Percentiles rank a stretch among this genome's conserved stretches.
Evolutionary conservation across 257 asterid genomes (phyloP).

Genomic region (Nicotiana undulata): DNA sequence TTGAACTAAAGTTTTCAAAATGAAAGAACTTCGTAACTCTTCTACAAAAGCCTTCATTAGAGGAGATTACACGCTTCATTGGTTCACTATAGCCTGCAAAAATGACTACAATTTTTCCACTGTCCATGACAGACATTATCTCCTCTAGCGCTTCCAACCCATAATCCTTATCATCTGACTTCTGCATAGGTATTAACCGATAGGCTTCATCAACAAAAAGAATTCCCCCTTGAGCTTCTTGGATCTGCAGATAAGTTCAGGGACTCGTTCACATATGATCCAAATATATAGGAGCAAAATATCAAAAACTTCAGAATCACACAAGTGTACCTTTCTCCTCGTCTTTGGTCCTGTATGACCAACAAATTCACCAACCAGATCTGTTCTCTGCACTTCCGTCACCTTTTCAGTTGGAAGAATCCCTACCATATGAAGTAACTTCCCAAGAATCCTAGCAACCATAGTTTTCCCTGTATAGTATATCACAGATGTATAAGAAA

Average conservation of each 20-base stretch:
- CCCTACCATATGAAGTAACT: constrained; percentile 71
- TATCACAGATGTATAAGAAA: background rate
- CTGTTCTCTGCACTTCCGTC: constrained; percentile 88
- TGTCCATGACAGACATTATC: constrained; percentile 92
- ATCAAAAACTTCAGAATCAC: background rate
- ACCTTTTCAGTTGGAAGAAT: constrained; percentile 68
- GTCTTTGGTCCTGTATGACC: constrained; percentile 83
- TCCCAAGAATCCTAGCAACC: constrained; percentile 78
- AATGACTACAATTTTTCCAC: constrained; percentile 72
- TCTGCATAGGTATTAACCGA: constrained; percentile 72
- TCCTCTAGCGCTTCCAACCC: constrained; percentile 88
- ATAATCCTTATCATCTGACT: constrained; percentile 62
- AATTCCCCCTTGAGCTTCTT: constrained; percentile 90
- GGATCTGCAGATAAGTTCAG: constrained; percentile 34
- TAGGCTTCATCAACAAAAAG: constrained; percentile 90
- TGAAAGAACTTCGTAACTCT: constrained; percentile 81
- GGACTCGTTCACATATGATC: background rate
- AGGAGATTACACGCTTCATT: constrained; percentile 73
- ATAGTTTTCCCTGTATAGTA: constrained; percentile 62
- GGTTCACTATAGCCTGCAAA: constrained; percentile 93
- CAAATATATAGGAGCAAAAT: background rate
- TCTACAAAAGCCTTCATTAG: constrained; percentile 85
- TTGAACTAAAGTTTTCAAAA: constrained; percentile 57
- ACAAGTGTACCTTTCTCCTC: constrained; percentile 50
- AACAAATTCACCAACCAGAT: constrained; percentile 72